Base-by-base conservation (phyloP, 106 monocot genomes). In the Dendrobium chrysotoxum region DNA sequence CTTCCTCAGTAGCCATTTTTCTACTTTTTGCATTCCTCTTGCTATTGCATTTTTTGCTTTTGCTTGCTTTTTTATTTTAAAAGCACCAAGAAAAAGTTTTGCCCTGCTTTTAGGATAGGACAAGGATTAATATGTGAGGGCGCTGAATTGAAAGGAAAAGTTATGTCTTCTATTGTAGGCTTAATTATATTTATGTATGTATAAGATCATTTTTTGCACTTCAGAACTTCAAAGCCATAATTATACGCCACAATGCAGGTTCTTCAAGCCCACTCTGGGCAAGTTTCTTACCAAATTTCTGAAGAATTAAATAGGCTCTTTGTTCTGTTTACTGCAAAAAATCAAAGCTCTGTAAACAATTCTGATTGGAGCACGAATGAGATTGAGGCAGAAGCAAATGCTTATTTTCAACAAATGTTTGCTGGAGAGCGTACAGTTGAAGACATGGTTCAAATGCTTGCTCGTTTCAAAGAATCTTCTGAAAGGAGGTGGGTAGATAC, bases 331-430 rank as follows among this genome's bases (percentile, higher is more conserved):
- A 83, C 42, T 61, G 17, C 80, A 68, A 82, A 40, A 79, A 71
- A 13, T 58, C 87, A 79, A 77, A 82, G 75, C 85, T 53, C 40
- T 83, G 74, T 25, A 64, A n/a, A 78, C 26, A 50, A 81, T 53
- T 46, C 89, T 64, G 86, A 90, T 28, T 85, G 79, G 72, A 86
- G 74, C 46, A 35, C 86, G 17, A 86, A 91, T 53, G 91, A 88
- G 74, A 82, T 93, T 25, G 98, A 95, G 75, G 81, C 78, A 61
- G 92, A 92, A 67, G 92, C 92, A 76, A 95, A 99, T 87, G 71
- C 84, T 64, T 99, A 95, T 74, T 99, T 99, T 78, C 98, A 99
- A 41, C 94, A 91, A 76, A 95, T 99, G 95, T 99, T 99, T 75
- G 92, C 95, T 82, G 95, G 91, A 68, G 89, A 92, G 78, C 83